These are phyloP conservation scores for Cupressus sempervirens DNA, from an alignment of 75 land plant genomes.

Conservation along the genomic window DNA sequence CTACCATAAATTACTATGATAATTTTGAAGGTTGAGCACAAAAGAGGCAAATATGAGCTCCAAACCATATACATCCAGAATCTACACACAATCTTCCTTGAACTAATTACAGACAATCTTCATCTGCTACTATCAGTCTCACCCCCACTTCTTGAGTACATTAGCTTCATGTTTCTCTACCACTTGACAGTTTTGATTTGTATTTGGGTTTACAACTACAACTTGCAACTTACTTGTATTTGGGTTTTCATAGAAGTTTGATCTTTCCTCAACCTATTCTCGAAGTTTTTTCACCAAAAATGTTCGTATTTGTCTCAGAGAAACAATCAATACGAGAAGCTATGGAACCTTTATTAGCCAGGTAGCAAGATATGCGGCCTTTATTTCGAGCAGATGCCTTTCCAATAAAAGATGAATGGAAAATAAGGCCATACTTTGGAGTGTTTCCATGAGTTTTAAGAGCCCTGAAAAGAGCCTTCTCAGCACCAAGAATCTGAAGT, in stretches of 20 bases:
- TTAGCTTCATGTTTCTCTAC: too few species aligned
- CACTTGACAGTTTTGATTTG: too few species aligned
- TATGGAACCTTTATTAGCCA: slow-evolving; percentile 96
- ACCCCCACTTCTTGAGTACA: not conserved
- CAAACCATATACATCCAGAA: not conserved
- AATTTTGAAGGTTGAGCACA: not conserved
- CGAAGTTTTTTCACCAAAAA: slow-evolving; percentile 90
- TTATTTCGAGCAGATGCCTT: slow-evolving; percentile 83
- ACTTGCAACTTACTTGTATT: too few species aligned
- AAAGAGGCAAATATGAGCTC: not conserved
- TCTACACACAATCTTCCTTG: not conserved
- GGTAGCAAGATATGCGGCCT: slow-evolving; percentile 94
- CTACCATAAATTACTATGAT: not conserved
- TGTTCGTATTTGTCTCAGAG: slow-evolving; percentile 58
- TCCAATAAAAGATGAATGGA: slow-evolving; percentile 96
- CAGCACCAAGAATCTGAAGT: slow-evolving; percentile 98
- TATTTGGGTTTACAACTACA: too few species aligned
- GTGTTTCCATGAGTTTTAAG: slow-evolving; percentile 89
- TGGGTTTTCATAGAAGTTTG: slow-evolving; percentile 98
- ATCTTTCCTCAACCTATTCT: slow-evolving; percentile 94
- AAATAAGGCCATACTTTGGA: slow-evolving; percentile 94
- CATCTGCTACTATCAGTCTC: not conserved
- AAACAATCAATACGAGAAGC: slow-evolving; percentile 96
- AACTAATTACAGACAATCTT: not conserved
- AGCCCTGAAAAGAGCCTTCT: slow-evolving; percentile 98